A percentile compares a stretch with the other conserved stretches of the same genome.
phyloP scores from a whole-genome alignment of 345 rosid genomes.

The Eucalyptus globulus region DNA sequence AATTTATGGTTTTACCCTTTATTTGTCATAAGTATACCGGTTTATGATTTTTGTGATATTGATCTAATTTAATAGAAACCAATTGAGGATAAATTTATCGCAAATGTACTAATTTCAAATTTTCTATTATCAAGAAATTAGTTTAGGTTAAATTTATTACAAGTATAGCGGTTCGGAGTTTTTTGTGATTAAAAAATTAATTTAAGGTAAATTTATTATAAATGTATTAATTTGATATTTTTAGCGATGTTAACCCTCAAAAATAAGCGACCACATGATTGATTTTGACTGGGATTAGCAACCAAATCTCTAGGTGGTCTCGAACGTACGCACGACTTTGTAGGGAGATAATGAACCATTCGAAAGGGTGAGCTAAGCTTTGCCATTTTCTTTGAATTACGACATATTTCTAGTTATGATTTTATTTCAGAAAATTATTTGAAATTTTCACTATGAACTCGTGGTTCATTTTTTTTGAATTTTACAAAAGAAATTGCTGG shows the following conservation, averaged over 20 bases:
- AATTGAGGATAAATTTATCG: too few relatives aligned
- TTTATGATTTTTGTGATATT: too few relatives aligned
- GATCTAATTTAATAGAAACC: too few relatives aligned
- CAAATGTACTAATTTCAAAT: too few relatives aligned
- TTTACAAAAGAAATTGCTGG: background rate
- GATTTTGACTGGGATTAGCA: background rate
- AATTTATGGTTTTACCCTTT: too few relatives aligned
- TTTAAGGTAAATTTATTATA: too few relatives aligned
- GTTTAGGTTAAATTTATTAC: too few relatives aligned
- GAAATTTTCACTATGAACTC: background rate
- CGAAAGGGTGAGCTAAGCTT: background rate
- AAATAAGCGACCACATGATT: accelerated
- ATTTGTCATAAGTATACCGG: accelerated
- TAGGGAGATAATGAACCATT: background rate
- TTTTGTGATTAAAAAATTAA: too few relatives aligned
- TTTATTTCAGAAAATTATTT: background rate
- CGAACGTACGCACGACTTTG: background rate
- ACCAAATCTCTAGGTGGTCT: background rate
- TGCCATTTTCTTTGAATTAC: background rate
- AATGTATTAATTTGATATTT: too few relatives aligned
- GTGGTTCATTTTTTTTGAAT: background rate
- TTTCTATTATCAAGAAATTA: too few relatives aligned
- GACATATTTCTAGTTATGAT: background rate
- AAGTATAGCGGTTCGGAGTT: accelerated
- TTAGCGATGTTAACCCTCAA: accelerated